These are phyloP conservation scores for Trichoderma aggressivum DNA, from an alignment of 2,329 filamentous ascomycete genomes.

Conservation along the genomic window DNA sequence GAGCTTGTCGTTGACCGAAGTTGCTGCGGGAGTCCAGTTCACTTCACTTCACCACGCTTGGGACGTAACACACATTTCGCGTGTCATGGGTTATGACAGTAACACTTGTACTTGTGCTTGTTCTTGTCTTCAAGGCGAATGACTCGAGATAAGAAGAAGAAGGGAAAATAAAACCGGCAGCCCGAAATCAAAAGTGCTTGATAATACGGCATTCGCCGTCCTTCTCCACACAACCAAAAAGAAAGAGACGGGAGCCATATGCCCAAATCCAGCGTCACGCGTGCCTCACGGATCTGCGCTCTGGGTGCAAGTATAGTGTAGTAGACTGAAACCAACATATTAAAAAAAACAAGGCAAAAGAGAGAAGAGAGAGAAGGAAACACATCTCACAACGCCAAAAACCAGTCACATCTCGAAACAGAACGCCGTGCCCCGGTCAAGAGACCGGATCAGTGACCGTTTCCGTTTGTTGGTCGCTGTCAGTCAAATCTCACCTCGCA, in stretches of 20 bases:
- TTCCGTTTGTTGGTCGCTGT: background rate
- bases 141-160: background rate
- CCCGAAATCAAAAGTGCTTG: background rate
- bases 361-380: background rate
- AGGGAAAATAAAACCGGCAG: background rate
- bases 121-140: background rate
- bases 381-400: background rate
- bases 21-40: background rate
- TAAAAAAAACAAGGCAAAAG: background rate
- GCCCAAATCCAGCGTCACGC: background rate
- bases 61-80: background rate
- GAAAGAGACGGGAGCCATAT: no score
- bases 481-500: background rate
- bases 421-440: background rate
- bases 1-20: background rate
- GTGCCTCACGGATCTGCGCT: background rate
- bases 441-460: background rate
- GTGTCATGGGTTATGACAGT: background rate
- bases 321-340: background rate
- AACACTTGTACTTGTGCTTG: background rate
- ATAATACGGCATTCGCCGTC: background rate
- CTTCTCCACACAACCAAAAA: background rate
- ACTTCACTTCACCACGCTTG: background rate
- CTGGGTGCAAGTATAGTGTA: background rate
- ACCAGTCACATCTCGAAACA: background rate